phyloP scores from a whole-genome alignment of 164 flowering plant genomes.

The Cinnamomum chago region DNA sequence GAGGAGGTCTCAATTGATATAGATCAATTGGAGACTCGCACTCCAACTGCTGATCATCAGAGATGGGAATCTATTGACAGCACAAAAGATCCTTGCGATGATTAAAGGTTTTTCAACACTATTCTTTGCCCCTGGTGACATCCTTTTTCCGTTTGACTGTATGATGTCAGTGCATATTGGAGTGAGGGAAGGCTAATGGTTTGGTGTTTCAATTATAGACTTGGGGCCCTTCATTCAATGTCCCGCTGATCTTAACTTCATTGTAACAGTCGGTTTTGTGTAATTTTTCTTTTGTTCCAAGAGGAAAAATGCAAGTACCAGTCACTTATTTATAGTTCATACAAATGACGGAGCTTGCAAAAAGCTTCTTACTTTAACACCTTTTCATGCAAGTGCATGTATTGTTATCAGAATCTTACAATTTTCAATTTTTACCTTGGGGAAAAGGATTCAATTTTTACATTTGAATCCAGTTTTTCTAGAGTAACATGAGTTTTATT shows the following conservation, averaged over 20 bases:
- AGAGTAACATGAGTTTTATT: too few species aligned
- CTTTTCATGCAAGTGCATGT: too few species aligned
- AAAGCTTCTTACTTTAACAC: too few species aligned
- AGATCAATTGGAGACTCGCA: conserved; percentile 36
- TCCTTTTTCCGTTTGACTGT: conserved; percentile 4
- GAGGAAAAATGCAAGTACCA: not conserved
- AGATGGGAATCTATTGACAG: conserved; percentile 67
- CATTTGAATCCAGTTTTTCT: too few species aligned
- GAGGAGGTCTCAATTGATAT: conserved; percentile 48
- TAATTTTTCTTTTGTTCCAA: not conserved
- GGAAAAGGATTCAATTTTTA: too few species aligned
- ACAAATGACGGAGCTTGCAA: too few species aligned
- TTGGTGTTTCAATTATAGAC: too few species aligned
- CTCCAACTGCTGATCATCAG: conserved; percentile 30
- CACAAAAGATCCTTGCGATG: conserved; percentile 38
- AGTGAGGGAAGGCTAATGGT: too few species aligned
- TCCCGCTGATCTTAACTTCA: conserved; percentile 8
- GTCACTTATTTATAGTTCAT: too few species aligned
- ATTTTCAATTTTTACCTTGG: too few species aligned
- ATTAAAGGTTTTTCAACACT: conserved; percentile 12
- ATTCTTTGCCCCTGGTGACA: not conserved
- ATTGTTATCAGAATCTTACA: too few species aligned
- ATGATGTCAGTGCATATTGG: not conserved
- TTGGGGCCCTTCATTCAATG: not conserved
- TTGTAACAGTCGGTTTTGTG: conserved; percentile 15